These are phyloP conservation scores for Globisporangium ultimum DNA, from an alignment of 352 stramenopile genomes.

Conservation along the genomic window DNA sequence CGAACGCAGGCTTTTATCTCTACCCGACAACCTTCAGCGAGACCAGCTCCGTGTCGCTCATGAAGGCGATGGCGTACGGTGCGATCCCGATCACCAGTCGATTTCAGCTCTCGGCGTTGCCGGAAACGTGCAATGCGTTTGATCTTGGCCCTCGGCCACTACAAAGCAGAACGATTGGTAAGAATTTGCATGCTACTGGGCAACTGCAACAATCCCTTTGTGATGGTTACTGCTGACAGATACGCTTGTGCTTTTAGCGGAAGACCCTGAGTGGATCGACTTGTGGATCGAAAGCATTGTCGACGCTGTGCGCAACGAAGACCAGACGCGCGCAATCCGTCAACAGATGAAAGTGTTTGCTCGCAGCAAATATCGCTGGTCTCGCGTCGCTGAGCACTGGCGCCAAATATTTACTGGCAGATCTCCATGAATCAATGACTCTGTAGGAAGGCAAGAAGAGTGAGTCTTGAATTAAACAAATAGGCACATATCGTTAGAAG, in stretches of 20 bases:
- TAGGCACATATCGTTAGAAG: too few species aligned
- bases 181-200: too few species aligned
- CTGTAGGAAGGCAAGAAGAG: too few species aligned
- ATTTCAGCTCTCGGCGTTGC: constrained; percentile 54
- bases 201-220: too few species aligned
- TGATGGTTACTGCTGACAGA: background rate
- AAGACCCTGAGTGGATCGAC: constrained; percentile 32
- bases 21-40: constrained; percentile 89
- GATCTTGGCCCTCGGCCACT: constrained; percentile 62
- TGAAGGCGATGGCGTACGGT: constrained; percentile 90
- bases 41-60: constrained; percentile 91
- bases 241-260: background rate
- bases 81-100: constrained; percentile 88
- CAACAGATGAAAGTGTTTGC: constrained; percentile 61
- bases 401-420: constrained; percentile 20
- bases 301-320: constrained; percentile 26
- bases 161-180: too few species aligned
- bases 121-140: constrained; percentile 58
- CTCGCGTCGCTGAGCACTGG: constrained; percentile 54
- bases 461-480: too few species aligned
- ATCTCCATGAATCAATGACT: constrained; percentile 1
- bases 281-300: constrained; percentile 53
- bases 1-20: constrained; percentile 81
- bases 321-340: constrained; percentile 26
- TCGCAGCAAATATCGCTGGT: constrained; percentile 47